These are phyloP conservation scores for Cupressus sempervirens DNA, from an alignment of 75 land plant genomes.

Conservation along the genomic window DNA sequence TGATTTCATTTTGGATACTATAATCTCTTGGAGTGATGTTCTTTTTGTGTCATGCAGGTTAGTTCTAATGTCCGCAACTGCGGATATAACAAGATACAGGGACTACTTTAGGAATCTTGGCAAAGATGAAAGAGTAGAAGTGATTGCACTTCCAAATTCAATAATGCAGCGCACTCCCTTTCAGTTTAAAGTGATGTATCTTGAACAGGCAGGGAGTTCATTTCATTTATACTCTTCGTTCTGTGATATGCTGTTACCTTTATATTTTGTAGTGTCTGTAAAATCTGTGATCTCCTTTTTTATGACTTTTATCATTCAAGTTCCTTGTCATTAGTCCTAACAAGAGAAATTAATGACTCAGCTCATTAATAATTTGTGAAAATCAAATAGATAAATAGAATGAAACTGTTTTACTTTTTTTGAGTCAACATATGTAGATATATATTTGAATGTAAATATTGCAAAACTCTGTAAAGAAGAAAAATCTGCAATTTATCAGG, in stretches of 20 bases:
- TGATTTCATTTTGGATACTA: neutral
- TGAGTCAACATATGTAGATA: too few species aligned
- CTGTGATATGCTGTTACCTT: neutral
- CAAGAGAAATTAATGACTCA: neutral
- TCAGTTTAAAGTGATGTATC: conserved; percentile 56
- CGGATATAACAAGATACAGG: conserved; percentile 70
- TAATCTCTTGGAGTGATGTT: neutral
- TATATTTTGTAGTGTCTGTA: neutral
- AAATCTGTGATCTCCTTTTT: neutral
- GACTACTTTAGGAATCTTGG: conserved; percentile 86
- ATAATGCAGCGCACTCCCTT: conserved; percentile 27
- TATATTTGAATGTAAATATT: too few species aligned
- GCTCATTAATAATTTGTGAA: neutral
- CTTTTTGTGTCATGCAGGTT: conserved; percentile 39
- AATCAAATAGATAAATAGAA: neutral
- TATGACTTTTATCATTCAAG: neutral
- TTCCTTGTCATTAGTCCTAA: neutral
- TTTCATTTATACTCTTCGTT: neutral
- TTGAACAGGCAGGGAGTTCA: conserved; percentile 51
- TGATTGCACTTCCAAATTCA: conserved; percentile 58
- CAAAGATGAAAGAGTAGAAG: conserved; percentile 72
- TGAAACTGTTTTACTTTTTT: too few species aligned
- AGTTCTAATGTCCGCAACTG: conserved; percentile 93
- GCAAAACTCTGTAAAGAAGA: too few species aligned
- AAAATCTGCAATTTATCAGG: too few species aligned